Evolutionary conservation across 2,329 filamentous ascomycete genomes (phyloP), one percentile per base, ranked within the genome.

Genomic region (Penicillium sp.): DNA sequence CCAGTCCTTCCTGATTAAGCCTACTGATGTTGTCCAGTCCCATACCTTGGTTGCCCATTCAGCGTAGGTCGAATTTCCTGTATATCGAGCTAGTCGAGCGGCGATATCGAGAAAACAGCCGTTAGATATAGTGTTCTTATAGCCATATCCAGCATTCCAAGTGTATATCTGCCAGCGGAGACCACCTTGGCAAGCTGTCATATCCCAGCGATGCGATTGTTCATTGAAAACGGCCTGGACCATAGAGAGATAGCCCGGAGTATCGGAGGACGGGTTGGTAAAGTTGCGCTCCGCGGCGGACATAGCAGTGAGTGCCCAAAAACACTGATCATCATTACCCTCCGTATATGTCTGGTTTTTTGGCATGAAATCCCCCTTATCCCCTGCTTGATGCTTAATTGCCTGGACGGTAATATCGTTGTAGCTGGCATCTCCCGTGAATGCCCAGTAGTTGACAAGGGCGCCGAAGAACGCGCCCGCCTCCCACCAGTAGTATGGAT

Each of bases 151-250:
- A 39, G 71, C 73, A 61, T 81, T 81, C 70, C 79, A 80, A 6
- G 74, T 70, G 64, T 77, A 92, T 53, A 94, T 88, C 74, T 94
- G 90, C 91, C 91, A 95, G 56, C 87, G 83, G 59, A 95, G 75
- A 8, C 91, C 91, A 45, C 91, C 91, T 40, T 75, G 77, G 72
- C 91, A 94, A 2, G 76, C 79, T 0, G 74, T 67, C 11, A 72
- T 75, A 61, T 92, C 87, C 87, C 89, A 92, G 19, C 90, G 82
- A 13, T 72, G 73, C 2, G 83, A 83, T 68, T 90, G 90, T 53
- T 87, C 84, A 75, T 92, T 91, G 73, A 92, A 94, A 7, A 91
- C 87, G 11, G 86, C 87, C 70, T 90, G 87, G 1, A 82, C 87
- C 26, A 93, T 79, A 10, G 87, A 83, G 9, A 92, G 78, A 88